Percentiles rank a stretch among this genome's conserved stretches.
Evolutionary conservation across 352 stramenopile genomes (phyloP).

Genomic region (Globisporangium viniferum): DNA sequence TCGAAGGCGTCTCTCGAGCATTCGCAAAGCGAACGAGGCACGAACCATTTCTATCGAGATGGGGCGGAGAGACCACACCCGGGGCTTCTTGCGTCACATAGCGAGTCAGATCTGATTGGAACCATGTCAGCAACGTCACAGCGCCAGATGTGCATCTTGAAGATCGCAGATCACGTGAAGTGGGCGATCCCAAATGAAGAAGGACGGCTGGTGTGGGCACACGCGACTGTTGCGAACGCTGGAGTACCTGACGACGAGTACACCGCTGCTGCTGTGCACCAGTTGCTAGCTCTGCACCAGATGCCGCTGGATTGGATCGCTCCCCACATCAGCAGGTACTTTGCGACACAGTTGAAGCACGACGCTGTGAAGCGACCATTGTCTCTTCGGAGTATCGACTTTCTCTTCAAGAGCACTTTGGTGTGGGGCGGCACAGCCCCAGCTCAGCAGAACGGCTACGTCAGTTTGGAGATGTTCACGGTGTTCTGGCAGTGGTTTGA

Average conservation of each 20-base stretch:
- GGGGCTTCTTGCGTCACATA: slow-evolving; percentile 24
- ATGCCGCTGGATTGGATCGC: slow-evolving; percentile 65
- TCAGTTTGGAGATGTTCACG: slow-evolving; percentile 67
- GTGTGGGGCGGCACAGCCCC: slow-evolving; percentile 57
- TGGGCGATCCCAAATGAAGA: slow-evolving; percentile 37
- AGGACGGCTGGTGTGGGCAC: slow-evolving; percentile 64
- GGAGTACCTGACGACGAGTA: slow-evolving; percentile 18
- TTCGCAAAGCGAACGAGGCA: slow-evolving; percentile 18
- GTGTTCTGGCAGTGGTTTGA: slow-evolving; percentile 78
- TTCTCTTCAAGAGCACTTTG: slow-evolving; percentile 66
- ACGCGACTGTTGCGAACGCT: slow-evolving; percentile 50
- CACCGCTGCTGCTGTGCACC: slow-evolving; percentile 30
- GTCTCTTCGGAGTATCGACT: slow-evolving; percentile 73
- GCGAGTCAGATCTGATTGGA: slow-evolving; percentile 36
- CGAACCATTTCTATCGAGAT: slow-evolving; percentile 2
- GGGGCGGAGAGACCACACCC: background rate
- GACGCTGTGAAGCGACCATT: slow-evolving; percentile 66
- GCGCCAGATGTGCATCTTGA: slow-evolving; percentile 47
- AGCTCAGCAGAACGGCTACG: slow-evolving; percentile 32
- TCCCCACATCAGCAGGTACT: slow-evolving; percentile 71
- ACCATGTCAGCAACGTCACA: slow-evolving; percentile 27
- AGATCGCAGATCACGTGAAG: slow-evolving; percentile 52
- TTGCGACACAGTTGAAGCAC: slow-evolving; percentile 65
- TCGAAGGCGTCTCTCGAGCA: slow-evolving; percentile 15
- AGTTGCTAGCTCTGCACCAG: slow-evolving; percentile 32